Evolutionary conservation across 164 flowering plant species (phyloP), one percentile per base, ranked within the genome.

Genomic region (Protea cynaroides): DNA sequence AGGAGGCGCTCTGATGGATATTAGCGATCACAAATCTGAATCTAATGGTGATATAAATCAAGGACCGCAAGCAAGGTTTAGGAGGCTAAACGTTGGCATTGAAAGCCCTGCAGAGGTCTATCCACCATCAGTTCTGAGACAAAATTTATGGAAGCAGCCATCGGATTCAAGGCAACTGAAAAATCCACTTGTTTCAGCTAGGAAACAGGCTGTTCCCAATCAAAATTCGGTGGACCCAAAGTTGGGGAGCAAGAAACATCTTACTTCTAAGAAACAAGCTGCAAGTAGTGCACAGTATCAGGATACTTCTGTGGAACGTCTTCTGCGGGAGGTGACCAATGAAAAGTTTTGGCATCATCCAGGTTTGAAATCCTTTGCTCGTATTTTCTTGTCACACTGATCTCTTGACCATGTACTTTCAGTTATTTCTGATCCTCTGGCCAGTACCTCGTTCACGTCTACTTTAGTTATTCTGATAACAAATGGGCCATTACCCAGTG

Each of bases 251-350:
- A 93, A 86, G 72, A 90, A 82, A 64, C 73, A 65, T 74, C 86
- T 69, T 68, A 77, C 86, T 22, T 65, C 76, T 3, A 94, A 85
- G 80, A 89, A 86, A 83, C 85, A 78, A 69, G 43, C 51, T 66
- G 29, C 65, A 9, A 61, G 36, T 21, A 75, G 56, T 67, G 56
- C 71, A 51, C 73, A 72, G 46, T 87, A 86, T 68, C 93, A 82
- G 62, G 98, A 94, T 75, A 81, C 96, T 61, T 90, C 98, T 46
- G 91, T 94, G 1, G 98, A 94, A 65, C 96, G 98, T 38, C 95
- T 94, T 63, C 68, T 90, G 61, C 87, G 98, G 59, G 97, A 91
- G 82, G 98, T 94, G 75, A 94, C 98, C 43, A 89, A 80, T 78
- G 95, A 91, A 11, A 89, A 87, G 74, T 87, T 90, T 65, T 94